Conservation (phyloP, 495 filamentous ascomycete species). For the Saxispiralis lemnorum region DNA sequence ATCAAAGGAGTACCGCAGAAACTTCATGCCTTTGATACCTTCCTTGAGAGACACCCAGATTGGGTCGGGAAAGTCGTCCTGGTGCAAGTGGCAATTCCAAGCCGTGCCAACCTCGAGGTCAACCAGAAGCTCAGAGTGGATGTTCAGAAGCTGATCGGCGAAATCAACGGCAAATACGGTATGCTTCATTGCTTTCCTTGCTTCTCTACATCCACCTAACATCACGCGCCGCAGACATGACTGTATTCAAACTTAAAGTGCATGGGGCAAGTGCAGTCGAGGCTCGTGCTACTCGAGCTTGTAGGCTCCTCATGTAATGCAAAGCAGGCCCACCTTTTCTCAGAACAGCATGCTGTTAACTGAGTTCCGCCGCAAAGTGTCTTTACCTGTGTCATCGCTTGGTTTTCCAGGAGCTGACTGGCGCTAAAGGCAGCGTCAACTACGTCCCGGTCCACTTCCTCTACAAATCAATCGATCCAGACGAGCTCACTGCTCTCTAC, state of each 20-base stretch:
- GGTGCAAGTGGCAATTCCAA: constrained; percentile 85
- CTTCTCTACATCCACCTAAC: too few species aligned
- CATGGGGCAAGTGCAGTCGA: too few species aligned
- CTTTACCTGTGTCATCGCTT: background rate
- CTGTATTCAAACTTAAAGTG: too few species aligned
- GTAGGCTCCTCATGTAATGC: too few species aligned
- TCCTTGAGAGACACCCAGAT: constrained; percentile 75
- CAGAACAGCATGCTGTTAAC: too few species aligned
- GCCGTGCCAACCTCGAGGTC: constrained; percentile 78
- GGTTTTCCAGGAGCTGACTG: background rate
- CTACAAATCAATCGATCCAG: constrained; percentile 68
- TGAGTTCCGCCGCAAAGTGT: too few species aligned
- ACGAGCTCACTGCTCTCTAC: constrained; percentile 75
- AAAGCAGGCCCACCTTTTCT: too few species aligned
- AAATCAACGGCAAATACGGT: constrained; percentile 82
- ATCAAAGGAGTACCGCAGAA: constrained; percentile 90
- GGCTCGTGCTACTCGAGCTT: too few species aligned
- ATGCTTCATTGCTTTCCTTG: constrained; percentile 7
- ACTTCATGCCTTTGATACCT: constrained; percentile 69
- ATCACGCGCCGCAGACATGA: too few species aligned
- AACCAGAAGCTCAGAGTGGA: constrained; percentile 77
- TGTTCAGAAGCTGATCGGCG: constrained; percentile 69
- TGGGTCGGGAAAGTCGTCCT: constrained; percentile 76
- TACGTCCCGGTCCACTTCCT: constrained; percentile 87
- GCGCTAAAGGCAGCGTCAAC: constrained; percentile 53